Percentiles rank a stretch among this genome's conserved stretches.
Conservation (phyloP, 345 rosid genomes). For the Anacardium occidentale region DNA sequence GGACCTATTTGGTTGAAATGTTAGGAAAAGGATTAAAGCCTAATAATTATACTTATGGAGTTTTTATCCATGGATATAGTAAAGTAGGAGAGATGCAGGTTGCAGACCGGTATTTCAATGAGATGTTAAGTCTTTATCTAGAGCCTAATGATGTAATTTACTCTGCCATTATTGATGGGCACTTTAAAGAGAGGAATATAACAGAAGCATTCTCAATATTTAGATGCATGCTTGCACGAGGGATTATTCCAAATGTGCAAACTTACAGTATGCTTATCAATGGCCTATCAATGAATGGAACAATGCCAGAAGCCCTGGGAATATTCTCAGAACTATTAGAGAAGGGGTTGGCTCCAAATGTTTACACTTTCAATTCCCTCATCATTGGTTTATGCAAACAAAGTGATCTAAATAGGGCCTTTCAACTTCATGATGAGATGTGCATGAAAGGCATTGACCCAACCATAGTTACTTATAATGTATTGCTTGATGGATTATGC, state of each 20-base stretch:
- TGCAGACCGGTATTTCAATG: constrained; percentile 29
- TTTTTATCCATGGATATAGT: constrained; percentile 32
- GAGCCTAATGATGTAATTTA: constrained; percentile 25
- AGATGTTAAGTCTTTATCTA: constrained; percentile 32
- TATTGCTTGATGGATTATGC: constrained; percentile 32
- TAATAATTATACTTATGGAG: constrained; percentile 30
- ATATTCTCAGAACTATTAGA: constrained; percentile 27
- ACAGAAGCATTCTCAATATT: constrained; percentile 25
- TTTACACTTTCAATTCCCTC: constrained; percentile 31
- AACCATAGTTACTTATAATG: constrained; percentile 29
- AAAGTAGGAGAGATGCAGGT: constrained; percentile 26
- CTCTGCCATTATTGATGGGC: constrained; percentile 26
- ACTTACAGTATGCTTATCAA: constrained; percentile 25
- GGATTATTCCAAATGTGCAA: constrained; percentile 24
- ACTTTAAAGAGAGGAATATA: constrained; percentile 30
- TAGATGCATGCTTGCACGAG: constrained; percentile 27
- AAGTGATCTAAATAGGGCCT: constrained; percentile 28
- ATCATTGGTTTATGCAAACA: constrained; percentile 32
- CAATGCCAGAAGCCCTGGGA: constrained; percentile 24
- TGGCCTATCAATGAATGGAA: constrained; percentile 29
- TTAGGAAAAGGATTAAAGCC: constrained; percentile 29
- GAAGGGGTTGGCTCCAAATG: constrained; percentile 27
- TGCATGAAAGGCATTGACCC: constrained; percentile 24
- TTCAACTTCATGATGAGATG: constrained; percentile 24
- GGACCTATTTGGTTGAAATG: constrained; percentile 28